These are phyloP conservation scores for Paramecium tetraurelia DNA, from an alignment of 73 alveolate genomes.

Conservation along the genomic window DNA sequence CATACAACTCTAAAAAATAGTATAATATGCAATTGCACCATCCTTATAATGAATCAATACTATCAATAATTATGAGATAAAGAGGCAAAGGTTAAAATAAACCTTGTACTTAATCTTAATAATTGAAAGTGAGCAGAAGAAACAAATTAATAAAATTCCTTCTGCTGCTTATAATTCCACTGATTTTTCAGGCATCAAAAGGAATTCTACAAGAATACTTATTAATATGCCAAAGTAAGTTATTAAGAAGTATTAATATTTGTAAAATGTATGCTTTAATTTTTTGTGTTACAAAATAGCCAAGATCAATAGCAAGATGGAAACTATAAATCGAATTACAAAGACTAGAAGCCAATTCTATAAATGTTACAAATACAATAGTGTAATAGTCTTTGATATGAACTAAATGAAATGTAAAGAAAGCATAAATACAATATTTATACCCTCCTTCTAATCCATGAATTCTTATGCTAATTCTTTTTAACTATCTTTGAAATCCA, in stretches of 20 bases:
- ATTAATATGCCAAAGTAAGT: not conserved
- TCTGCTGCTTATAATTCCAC: conserved; percentile 35
- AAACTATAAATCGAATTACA: not conserved
- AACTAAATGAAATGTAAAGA: not conserved
- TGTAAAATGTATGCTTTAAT: not conserved
- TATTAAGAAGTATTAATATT: not conserved
- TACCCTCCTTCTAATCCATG: conserved; percentile 23
- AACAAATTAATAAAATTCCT: conserved; percentile 35
- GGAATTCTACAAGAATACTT: not conserved
- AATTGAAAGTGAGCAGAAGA: conserved; percentile 18
- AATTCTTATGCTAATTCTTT: conserved; percentile 24
- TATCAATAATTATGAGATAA: not conserved
- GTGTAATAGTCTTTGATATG: not conserved
- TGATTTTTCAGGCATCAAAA: not conserved
- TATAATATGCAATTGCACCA: not conserved
- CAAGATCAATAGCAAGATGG: not conserved
- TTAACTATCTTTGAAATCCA: not conserved
- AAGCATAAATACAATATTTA: not conserved
- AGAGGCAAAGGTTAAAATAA: not conserved
- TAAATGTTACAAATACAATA: not conserved
- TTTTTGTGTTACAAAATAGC: conserved; percentile 13
- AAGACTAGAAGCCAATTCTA: not conserved
- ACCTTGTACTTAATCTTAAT: not conserved
- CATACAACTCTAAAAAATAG: not conserved
- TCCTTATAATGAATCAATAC: not conserved